Base-by-base conservation (phyloP, 768 basidiomycete species). In the Amanita brunnescens region DNA sequence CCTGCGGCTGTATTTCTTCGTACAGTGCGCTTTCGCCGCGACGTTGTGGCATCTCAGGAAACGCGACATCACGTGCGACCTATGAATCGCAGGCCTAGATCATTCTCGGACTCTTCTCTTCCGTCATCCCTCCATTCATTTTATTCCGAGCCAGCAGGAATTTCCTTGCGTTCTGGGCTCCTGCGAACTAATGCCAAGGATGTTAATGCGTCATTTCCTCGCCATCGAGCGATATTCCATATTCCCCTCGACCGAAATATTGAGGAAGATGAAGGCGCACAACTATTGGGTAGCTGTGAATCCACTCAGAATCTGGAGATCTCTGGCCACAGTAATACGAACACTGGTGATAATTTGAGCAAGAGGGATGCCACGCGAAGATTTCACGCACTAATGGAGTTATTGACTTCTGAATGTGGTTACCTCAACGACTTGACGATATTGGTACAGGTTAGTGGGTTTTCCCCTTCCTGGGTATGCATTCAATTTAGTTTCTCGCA, bases 361-460 rank as follows among this genome's bases (percentile, higher is more conserved):
- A 54, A 53, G 35, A 79, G 75, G 58, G 81, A 83, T 43, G 61
- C 70, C 32, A 57, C 72, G 12, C 64, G 80, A 44, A 75, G 70
- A 50, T 84, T 77, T 55, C 85, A 96, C 59, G 87, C 91, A 5
- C 76, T 97, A 45, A 74, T 81, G 57, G 95, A 97, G 67, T 71
- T 98, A 35, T 74, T 97, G 21, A 73, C 79, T 52, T 94, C 92
- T 0, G 95, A 98, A 70, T 71, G 80, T 16, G 80, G 81, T 6
- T 98, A 97, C 64, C 74, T 92, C 7, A 63, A 74, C 47, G 91
- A 94, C 66, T 67, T 97, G 59, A 78, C 81, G 54, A 77, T 77
- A 7, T 74, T 98, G 39, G 86, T 91, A 51, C 75, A 77, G 56
- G 91, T 91, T 63, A 54, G 77, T 67, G 26, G 12, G 54, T 54